A percentile compares a stretch with the other conserved stretches of the same genome.
These are phyloP conservation scores for Rosa chinensis DNA, from an alignment of 306 rosid species.

Conservation along the genomic window DNA sequence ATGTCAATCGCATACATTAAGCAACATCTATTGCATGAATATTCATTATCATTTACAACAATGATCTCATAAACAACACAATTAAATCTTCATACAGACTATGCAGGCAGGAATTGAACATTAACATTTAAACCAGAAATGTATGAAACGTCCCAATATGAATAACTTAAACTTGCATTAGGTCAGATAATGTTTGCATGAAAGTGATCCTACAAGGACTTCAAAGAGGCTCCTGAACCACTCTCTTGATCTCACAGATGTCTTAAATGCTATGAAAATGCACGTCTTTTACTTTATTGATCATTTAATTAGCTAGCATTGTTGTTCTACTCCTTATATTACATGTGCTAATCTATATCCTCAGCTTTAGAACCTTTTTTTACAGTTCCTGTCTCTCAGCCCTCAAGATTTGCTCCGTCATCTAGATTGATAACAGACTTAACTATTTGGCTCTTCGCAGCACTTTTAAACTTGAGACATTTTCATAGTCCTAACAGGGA, in stretches of 20 bases:
- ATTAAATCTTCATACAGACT: neutral
- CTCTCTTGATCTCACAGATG: neutral
- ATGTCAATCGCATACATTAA: too few species aligned
- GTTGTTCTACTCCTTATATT: neutral
- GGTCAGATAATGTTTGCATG: neutral
- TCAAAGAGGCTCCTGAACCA: neutral
- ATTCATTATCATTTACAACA: too few species aligned
- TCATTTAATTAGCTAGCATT: neutral
- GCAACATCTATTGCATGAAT: too few species aligned
- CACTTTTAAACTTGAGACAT: neutral
- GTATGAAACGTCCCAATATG: neutral
- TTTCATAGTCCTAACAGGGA: neutral
- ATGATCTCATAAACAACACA: neutral
- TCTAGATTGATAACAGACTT: neutral
- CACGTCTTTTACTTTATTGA: neutral
- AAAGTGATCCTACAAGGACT: neutral
- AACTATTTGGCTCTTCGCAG: neutral
- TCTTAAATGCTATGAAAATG: neutral
- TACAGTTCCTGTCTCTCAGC: neutral
- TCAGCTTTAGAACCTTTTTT: neutral
- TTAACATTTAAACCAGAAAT: neutral
- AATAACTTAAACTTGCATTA: neutral
- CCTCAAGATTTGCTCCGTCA: neutral
- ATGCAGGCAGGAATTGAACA: neutral
- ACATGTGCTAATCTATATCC: neutral